Conservation (phyloP, 1,284 basidiomycete genomes). For the Apiotrichum brassicae region DNA sequence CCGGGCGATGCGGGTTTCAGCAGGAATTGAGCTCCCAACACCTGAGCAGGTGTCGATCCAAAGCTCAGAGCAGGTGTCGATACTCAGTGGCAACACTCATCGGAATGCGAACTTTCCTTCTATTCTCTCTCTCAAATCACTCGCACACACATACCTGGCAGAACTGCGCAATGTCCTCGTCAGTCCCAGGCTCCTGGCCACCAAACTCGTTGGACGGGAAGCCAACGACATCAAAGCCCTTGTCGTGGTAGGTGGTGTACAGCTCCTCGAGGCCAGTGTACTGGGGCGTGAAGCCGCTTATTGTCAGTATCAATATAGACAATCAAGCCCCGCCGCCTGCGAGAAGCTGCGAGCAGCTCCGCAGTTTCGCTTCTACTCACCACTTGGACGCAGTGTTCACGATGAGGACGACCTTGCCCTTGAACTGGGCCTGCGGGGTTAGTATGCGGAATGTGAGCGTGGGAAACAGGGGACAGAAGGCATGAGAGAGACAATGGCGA, state of each 20-base stretch:
- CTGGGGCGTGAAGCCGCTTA: constrained; percentile 44
- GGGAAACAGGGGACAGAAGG: not conserved
- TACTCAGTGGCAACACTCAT: too few relatives aligned
- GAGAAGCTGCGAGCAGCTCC: too few relatives aligned
- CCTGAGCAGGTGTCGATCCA: too few relatives aligned
- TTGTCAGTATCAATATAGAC: constrained; percentile 9
- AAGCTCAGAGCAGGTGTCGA: too few relatives aligned
- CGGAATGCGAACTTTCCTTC: too few relatives aligned
- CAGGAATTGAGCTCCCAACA: too few relatives aligned
- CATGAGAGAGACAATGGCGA: too few relatives aligned
- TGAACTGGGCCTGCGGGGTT: constrained; percentile 30
- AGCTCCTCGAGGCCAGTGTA: constrained; percentile 51
- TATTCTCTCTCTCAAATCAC: too few relatives aligned
- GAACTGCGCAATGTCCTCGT: constrained; percentile 57
- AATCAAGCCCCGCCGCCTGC: too few relatives aligned
- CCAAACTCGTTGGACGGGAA: constrained; percentile 49
- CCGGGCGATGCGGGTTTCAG: too few relatives aligned
- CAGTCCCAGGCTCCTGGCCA: constrained; percentile 66
- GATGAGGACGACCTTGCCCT: constrained; percentile 53
- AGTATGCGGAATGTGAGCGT: not conserved
- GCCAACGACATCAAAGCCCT: constrained; percentile 49
- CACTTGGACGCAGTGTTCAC: constrained; percentile 54
- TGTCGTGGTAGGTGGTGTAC: constrained; percentile 50
- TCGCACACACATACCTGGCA: constrained; percentile 36
- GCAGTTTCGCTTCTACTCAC: constrained; percentile 28